These are phyloP conservation scores for Acanthamoeba castellanii DNA, from an alignment of 208 protist genomes.

Conservation along the genomic window DNA sequence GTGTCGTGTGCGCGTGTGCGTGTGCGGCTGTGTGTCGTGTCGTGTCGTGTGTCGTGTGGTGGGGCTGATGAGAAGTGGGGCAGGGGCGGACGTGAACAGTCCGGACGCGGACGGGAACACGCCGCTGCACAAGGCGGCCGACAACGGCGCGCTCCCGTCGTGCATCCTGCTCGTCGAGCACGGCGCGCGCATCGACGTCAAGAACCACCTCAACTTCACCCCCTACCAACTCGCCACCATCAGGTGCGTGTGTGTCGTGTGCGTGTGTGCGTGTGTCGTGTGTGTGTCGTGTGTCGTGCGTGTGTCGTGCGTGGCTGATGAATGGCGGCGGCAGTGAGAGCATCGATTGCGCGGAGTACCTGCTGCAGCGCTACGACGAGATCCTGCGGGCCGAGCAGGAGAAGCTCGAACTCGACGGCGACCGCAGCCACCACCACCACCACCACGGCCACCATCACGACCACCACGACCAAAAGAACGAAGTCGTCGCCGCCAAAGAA, in stretches of 20 bases:
- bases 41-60: too few species aligned
- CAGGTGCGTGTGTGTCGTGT: too few species aligned
- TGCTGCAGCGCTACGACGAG: conserved; percentile 10
- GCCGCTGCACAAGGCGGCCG: conserved; percentile 24
- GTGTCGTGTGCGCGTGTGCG: too few species aligned
- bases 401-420: conserved; percentile 2
- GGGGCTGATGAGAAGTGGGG: too few species aligned
- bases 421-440: not conserved
- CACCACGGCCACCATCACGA: too few species aligned
- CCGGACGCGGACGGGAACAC: conserved; percentile 36
- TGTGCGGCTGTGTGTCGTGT: too few species aligned
- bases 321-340: too few species aligned
- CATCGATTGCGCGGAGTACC: conserved; percentile 44
- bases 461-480: too few species aligned
- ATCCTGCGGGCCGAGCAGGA: conserved; percentile 22
- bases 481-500: too few species aligned
- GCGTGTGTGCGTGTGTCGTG: too few species aligned
- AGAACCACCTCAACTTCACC: not conserved
- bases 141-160: not conserved
- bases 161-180: conserved; percentile 25
- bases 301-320: too few species aligned
- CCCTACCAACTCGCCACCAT: conserved; percentile 26
- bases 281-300: too few species aligned
- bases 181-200: not conserved
- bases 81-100: conserved; percentile 37